Evolutionary conservation across 805 yeast genomes (phyloP).

Genomic region (Gaillardinia entomophila): DNA sequence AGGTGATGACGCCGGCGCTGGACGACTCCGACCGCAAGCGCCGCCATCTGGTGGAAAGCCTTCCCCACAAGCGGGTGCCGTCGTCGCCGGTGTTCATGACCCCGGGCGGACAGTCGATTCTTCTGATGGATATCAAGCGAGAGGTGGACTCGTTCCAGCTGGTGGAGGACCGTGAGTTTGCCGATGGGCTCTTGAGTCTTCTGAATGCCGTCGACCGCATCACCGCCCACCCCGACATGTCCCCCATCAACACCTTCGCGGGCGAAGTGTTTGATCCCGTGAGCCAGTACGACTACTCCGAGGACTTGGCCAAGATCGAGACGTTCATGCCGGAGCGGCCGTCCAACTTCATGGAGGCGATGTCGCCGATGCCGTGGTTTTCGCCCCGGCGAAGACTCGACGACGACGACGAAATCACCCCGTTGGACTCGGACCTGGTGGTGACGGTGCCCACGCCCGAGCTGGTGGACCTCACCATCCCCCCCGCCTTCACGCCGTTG

Average conservation of each 20-base stretch:
- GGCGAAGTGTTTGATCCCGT: conserved; percentile 4
- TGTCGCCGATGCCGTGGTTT: conserved; percentile 1
- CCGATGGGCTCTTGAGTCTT: conserved; percentile 20
- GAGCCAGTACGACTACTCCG: conserved; percentile 21
- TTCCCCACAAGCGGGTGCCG: not conserved
- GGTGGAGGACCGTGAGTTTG: conserved; percentile 2
- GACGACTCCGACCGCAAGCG: not conserved
- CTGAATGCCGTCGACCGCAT: conserved; percentile 20
- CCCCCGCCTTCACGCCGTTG: conserved; percentile 31
- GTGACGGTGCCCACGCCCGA: conserved; percentile 5
- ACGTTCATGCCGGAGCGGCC: conserved; percentile 12
- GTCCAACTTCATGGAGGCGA: conserved; percentile 7
- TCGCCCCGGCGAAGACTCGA: conserved; percentile 2
- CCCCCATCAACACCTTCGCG: conserved; percentile 20
- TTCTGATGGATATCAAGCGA: not conserved
- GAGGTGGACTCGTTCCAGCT: not conserved
- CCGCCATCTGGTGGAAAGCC: not conserved
- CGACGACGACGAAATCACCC: conserved; percentile 1
- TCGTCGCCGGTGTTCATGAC: not conserved
- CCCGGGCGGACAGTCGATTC: conserved; percentile 6
- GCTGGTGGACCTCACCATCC: conserved; percentile 14
- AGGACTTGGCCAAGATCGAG: conserved; percentile 31
- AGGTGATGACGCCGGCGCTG: conserved; percentile 1
- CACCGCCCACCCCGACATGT: conserved; percentile 20
- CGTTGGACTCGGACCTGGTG: not conserved